Evolutionary conservation across 139 green algal genomes (phyloP), one percentile per base, ranked within the genome.

Genomic region (Tetradesmus lagerheimii): DNA sequence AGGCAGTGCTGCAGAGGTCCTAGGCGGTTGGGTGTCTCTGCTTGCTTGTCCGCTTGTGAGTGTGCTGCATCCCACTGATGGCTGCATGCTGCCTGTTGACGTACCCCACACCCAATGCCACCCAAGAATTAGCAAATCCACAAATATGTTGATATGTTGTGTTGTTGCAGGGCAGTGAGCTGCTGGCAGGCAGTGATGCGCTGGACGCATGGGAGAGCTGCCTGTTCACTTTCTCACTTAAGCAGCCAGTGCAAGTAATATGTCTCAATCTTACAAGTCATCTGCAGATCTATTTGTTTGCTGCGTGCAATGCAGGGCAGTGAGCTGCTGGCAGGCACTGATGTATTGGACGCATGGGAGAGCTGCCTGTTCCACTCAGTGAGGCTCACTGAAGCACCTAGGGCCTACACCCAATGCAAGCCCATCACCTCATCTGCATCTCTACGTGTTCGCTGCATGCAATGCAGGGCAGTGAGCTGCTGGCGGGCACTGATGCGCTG

Each of bases 171-270:
- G 78, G 50, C n/a, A 38, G 6, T 57, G 53, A 37, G 18, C 78
- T 81, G 50, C 12, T 71, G 38, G 15, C 43, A 2, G 78, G 78
- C 39, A 85, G 12, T 31, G 78, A 82, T 27, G 27, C 2, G 18
- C 41, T 91, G 34, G 83, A 91, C 14, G 83, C 35, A 37, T 91
- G 89, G 89, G 82, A 91, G 82, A 91, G 83, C 82, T 79, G 67
- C n/a, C 45, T 89, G 35, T 91, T 83, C n/a, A n/a, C 89, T 89
- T 41, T 23, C 81, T 2, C 57, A 39, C n/a, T n/a, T n/a, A n/a
- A n/a, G n/a, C n/a, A n/a, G n/a, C n/a, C 62, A 75, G 11, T 75
- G 62, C 62, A 75, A n/a, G 62, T 75, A n/a, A n/a, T n/a, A n/a
- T n/a, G n/a, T n/a, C n/a, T n/a, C n/a, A n/a, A n/a, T n/a, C n/a